These are phyloP conservation scores for Brassica balearica DNA, from an alignment of 441 rosid species.

Conservation along the genomic window DNA sequence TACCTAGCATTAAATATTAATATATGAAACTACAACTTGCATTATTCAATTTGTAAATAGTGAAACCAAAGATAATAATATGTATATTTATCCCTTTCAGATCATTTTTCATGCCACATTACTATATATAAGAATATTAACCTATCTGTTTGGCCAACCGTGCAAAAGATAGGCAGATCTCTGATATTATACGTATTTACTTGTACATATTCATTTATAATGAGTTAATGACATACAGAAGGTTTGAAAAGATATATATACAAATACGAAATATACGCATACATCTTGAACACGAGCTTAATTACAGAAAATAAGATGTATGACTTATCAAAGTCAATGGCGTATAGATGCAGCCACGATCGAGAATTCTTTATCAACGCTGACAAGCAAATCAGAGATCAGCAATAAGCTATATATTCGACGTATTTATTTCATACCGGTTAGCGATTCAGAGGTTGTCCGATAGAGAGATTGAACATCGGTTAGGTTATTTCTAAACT, in stretches of 20 bases:
- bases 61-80: constrained; percentile 3
- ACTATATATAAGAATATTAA: not conserved
- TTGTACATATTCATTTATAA: not conserved
- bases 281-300: not conserved
- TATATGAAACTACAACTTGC: not conserved
- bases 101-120: not conserved
- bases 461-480: not conserved
- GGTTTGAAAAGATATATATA: not conserved
- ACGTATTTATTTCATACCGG: not conserved
- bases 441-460: not conserved
- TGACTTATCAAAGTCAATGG: constrained; percentile 13
- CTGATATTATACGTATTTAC: not conserved
- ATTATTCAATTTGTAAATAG: not conserved
- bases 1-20: too few relatives aligned
- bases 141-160: not conserved
- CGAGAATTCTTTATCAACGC: not conserved
- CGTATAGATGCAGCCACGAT: constrained; percentile 3
- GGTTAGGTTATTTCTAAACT: not conserved
- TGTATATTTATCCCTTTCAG: not conserved
- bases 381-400: not conserved
- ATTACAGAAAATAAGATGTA: not conserved
- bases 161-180: not conserved
- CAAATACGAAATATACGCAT: not conserved
- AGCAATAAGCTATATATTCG: not conserved
- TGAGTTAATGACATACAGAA: not conserved